These are phyloP conservation scores for Candida namnaoensis DNA, from an alignment of 805 yeast species.

Conservation along the genomic window DNA sequence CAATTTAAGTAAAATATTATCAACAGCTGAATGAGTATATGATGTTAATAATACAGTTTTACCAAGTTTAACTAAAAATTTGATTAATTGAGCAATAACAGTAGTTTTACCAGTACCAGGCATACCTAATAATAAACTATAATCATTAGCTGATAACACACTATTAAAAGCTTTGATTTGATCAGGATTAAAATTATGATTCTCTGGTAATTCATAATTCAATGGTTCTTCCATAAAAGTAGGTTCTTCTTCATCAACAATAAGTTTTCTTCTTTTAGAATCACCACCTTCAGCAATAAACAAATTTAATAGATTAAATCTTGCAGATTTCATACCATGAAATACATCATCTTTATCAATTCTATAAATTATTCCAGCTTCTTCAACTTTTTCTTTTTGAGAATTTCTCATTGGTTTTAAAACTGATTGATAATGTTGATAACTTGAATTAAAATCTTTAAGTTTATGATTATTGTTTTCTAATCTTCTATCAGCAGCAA, in stretches of 20 bases:
- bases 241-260: slow-evolving; percentile 25
- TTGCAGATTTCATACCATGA: slow-evolving; percentile 65
- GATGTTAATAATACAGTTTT: slow-evolving; percentile 74
- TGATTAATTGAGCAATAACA: slow-evolving; percentile 69
- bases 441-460: slow-evolving; percentile 32
- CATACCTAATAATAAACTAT: slow-evolving; percentile 85
- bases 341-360: slow-evolving; percentile 76
- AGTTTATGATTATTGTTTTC: slow-evolving; percentile 22
- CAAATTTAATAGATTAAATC: slow-evolving; percentile 67
- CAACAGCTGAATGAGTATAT: slow-evolving; percentile 94
- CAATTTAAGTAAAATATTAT: slow-evolving; percentile 79
- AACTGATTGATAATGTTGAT: slow-evolving; percentile 46
- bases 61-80: slow-evolving; percentile 45
- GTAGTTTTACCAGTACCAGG: slow-evolving; percentile 98
- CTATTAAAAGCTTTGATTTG: slow-evolving; percentile 63
- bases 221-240: slow-evolving; percentile 16
- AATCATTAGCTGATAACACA: slow-evolving; percentile 62
- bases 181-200: slow-evolving; percentile 49
- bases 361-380: slow-evolving; percentile 33
- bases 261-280: slow-evolving; percentile 18
- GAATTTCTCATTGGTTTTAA: slow-evolving; percentile 17
- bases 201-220: slow-evolving; percentile 7
- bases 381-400: slow-evolving; percentile 1
- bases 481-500: slow-evolving; percentile 49
- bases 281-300: slow-evolving; percentile 37